Base-by-base conservation (phyloP, 2,329 filamentous ascomycete genomes). In the Hypoxylon sp. region DNA sequence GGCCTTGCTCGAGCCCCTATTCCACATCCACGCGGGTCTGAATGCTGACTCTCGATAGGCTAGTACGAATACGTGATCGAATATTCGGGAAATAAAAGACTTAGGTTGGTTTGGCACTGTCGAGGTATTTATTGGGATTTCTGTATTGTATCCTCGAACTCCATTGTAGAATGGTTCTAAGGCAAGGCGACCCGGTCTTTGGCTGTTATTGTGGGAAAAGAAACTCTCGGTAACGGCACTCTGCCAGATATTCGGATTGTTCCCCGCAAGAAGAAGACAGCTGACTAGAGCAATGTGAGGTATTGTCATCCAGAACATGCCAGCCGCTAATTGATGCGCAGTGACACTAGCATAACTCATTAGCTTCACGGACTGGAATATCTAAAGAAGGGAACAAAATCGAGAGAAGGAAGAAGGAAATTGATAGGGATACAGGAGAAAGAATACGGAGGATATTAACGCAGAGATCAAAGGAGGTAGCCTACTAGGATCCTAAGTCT, bases 221-320 rank as follows among this genome's bases (percentile, higher is more conserved):
- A 47, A 7, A 31, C 19, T 34, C 6, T 36, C 37, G 8, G 44
- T 30, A 3, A 46, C 32, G 7, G 50, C 44, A 20, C 9, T 35
- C 34, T 49, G 37, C 43, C 43, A 54, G 7, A 53, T 48, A 25
- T 48, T 49, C n/a, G 50, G 43, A 15, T 54, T 54, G 23, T 48
- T 54, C 3, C 37, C 44, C 1, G 50, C 50, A 19, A 54, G 50
- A 17, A 54, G 50, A n/a, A 54, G 44, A 7, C 50, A 48, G 21
- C 50, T 54, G 15, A 48, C 35, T 3, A 54, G 44, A 5, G 50
- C 50, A 7, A 54, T 17, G 5, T 54, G 50, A 4, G 50, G 50
- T 19, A 54, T 44, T 17, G 50, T 54, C 44, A 47, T 54, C 50
- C 50, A 54, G n/a, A 54, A 54, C 50, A 54, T 54, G 7, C 50